A percentile compares a stretch with the other conserved stretches of the same genome.
Conservation (phyloP, 768 basidiomycete genomes). For the Paxillus ammoniavirescens region DNA sequence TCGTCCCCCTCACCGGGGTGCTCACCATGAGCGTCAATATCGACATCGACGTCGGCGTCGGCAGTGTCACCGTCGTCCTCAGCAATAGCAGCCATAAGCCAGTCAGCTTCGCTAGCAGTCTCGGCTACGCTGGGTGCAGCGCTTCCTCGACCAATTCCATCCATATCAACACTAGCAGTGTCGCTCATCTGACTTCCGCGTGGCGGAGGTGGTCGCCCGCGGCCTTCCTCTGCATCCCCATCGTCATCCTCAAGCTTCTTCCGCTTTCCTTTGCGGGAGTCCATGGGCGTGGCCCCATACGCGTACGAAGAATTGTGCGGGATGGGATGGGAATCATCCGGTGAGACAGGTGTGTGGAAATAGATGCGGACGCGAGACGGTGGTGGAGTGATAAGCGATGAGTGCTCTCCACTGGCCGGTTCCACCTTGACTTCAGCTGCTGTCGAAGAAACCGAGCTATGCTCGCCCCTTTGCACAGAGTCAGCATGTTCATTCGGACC, state of each 20-base stretch:
- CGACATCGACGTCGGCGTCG: slow-evolving; percentile 35
- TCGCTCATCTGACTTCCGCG: slow-evolving; percentile 47
- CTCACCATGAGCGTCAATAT: slow-evolving; percentile 46
- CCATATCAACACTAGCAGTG: slow-evolving; percentile 52
- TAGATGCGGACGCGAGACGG: slow-evolving; percentile 88
- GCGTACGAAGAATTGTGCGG: slow-evolving; percentile 53
- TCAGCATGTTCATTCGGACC: slow-evolving; percentile 22
- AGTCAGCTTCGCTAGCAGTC: slow-evolving; percentile 72
- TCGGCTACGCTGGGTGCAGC: slow-evolving; percentile 65
- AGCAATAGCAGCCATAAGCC: slow-evolving; percentile 87
- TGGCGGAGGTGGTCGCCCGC: slow-evolving; percentile 63
- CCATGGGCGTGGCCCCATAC: slow-evolving; percentile 44
- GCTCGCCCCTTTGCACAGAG: slow-evolving; percentile 17
- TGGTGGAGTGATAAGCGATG: slow-evolving; percentile 42
- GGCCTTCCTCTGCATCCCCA: slow-evolving; percentile 71
- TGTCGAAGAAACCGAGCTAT: slow-evolving; percentile 27
- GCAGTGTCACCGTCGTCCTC: slow-evolving; percentile 62
- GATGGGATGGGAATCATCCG: slow-evolving; percentile 77
- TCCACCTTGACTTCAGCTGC: slow-evolving; percentile 33
- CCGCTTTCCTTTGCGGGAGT: slow-evolving; percentile 75
- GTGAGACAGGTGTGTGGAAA: slow-evolving; percentile 85
- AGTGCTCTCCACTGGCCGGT: slow-evolving; percentile 25
- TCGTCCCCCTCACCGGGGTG: slow-evolving; percentile 46
- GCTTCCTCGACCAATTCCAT: slow-evolving; percentile 57
- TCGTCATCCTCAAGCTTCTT: slow-evolving; percentile 91